Base-by-base conservation (phyloP, 257 asterid genomes). In the Solanum clarkiae region DNA sequence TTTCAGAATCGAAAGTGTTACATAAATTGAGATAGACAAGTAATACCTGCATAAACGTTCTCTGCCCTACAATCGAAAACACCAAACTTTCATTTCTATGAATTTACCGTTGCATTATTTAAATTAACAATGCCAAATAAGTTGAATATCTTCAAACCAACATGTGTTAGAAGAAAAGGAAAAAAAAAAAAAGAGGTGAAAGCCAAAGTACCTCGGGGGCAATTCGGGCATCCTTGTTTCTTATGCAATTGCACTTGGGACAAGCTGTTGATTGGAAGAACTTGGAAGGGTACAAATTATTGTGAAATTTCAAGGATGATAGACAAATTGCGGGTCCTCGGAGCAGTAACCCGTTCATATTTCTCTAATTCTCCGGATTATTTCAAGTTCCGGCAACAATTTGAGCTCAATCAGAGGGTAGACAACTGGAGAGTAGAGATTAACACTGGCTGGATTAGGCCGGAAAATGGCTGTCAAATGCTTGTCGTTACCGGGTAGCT, bases 221-320 rank as follows among this genome's bases (percentile, higher is more conserved):
- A 66, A 85, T 51, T 47, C 86, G 45, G 32, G 85, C 18, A 42
- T 60, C 80, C 42, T 81, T 87, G 22, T 84, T 82, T 60, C 47
- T 75, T 1, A 60, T 24, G 86, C 88, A 89, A 85, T 70, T 81
- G 56, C 86, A 86, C 83, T 70, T 86, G 88, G 89, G 84, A 86
- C 84, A 66, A 84, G 80, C 56, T 55, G 74, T 82, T 83, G 60
- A 80, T 72, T 75, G 70, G 85, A 80, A 71, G 57, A 56, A 82
- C 55, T 85, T 83, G 75, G 53, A 84, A n/a, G 75, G 82, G 51
- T 81, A 83, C 29, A 10, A n/a, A 29, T 13, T 20, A 17, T 44
- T 62, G 71, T 53, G 20, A 24, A 75, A 47, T 18, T 82, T 84
- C 3, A 45, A 29, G 53, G 86, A 68, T 36, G 44, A 80, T 22